Evolutionary conservation across 2,329 filamentous ascomycete genomes (phyloP).

Genomic region (Fusarium sp.): DNA sequence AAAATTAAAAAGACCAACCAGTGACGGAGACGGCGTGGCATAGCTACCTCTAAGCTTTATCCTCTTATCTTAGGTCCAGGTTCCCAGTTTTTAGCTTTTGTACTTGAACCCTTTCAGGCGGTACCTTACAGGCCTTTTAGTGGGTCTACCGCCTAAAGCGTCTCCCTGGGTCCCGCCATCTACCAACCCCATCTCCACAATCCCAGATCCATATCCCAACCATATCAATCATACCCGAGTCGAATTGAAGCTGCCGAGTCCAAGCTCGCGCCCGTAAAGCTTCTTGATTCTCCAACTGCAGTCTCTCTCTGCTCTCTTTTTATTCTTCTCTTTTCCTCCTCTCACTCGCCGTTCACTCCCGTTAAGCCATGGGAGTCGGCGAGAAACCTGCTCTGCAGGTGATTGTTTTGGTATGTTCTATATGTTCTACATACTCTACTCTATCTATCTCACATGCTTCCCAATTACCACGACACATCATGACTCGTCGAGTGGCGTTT

Average conservation of each 20-base stretch:
- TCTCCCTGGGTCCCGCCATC: slow-evolving; percentile 6
- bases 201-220: slow-evolving; percentile 23
- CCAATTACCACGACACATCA: slow-evolving; percentile 13
- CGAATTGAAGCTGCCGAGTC: not conserved
- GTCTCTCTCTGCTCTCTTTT: slow-evolving; percentile 15
- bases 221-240: slow-evolving; percentile 11
- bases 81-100: slow-evolving; percentile 26
- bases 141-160: slow-evolving; percentile 28
- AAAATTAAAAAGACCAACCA: not conserved
- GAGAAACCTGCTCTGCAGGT: slow-evolving; percentile 73
- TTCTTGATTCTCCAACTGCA: slow-evolving; percentile 22
- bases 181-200: slow-evolving; percentile 15
- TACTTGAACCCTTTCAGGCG: slow-evolving; percentile 33
- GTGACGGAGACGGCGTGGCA: slow-evolving; percentile 36
- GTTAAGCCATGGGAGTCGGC: slow-evolving; percentile 44
- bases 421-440: slow-evolving; percentile 57
- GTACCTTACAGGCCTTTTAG: slow-evolving; percentile 43
- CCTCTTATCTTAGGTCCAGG: not conserved
- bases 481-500: slow-evolving; percentile 22
- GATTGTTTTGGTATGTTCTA: slow-evolving; percentile 77
- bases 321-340: not conserved
- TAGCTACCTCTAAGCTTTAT: not conserved
- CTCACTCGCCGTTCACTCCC: not conserved
- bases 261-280: not conserved
- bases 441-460: not conserved